Evolutionary conservation across 176 grass and related monocot genomes (phyloP).

Genomic region (Dactylis glomerata): DNA sequence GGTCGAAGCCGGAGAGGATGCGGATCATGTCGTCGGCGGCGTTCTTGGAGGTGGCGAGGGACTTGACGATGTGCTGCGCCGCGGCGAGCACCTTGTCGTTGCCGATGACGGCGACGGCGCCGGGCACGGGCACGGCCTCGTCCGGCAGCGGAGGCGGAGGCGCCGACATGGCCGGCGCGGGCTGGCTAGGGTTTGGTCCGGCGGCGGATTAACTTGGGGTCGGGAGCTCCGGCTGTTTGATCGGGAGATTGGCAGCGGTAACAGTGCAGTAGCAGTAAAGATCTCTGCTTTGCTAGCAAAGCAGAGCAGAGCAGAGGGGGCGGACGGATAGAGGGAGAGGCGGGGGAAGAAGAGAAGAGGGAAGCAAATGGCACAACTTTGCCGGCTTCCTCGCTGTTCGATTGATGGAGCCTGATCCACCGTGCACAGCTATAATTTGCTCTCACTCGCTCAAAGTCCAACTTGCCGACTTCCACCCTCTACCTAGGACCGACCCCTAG

Average conservation of each 20-base stretch:
- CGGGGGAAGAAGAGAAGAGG: neutral
- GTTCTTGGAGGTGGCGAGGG: slow-evolving; percentile 96
- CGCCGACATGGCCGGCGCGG: slow-evolving; percentile 28
- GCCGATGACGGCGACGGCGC: slow-evolving; percentile 30
- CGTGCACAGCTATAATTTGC: neutral
- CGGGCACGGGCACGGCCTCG: slow-evolving; percentile 24
- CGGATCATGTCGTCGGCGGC: slow-evolving; percentile 99
- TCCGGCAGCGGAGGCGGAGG: neutral
- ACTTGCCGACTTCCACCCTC: neutral
- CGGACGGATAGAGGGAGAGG: neutral
- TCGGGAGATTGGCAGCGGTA: neutral
- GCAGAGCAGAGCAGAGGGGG: neutral
- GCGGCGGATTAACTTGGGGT: neutral
- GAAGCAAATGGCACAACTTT: slow-evolving; percentile 9
- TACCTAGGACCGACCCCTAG: neutral
- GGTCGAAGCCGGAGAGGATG: slow-evolving; percentile 95
- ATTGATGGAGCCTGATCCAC: neutral
- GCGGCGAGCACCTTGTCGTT: slow-evolving; percentile 91
- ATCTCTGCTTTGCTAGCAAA: neutral
- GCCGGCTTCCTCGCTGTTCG: neutral
- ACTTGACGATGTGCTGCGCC: slow-evolving; percentile 97
- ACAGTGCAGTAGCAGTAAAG: neutral
- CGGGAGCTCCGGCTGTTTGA: neutral
- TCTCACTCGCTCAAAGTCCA: neutral
- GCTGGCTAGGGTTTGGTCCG: slow-evolving; percentile 39